Conservation (phyloP, 1,284 basidiomycete species). For the Cronartium quercuum region DNA sequence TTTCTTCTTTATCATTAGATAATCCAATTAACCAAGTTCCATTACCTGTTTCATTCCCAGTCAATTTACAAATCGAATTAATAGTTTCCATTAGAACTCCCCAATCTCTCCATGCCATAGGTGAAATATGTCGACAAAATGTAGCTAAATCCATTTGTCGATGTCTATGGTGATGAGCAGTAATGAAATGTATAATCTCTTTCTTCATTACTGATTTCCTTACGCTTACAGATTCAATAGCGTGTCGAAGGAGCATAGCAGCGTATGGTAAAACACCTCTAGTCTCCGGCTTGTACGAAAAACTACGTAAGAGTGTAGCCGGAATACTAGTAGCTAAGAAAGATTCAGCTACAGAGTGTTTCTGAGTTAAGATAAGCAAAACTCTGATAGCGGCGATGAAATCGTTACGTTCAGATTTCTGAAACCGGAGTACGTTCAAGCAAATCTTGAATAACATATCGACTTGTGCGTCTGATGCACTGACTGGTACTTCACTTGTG, state of each 20-base stretch:
- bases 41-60: conserved; percentile 59
- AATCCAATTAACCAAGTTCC: conserved; percentile 55
- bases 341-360: conserved; percentile 29
- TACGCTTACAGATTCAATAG: conserved; percentile 69
- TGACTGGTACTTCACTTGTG: background rate
- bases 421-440: conserved; percentile 27
- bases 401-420: conserved; percentile 26
- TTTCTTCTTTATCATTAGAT: conserved; percentile 23
- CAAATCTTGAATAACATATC: conserved; percentile 37
- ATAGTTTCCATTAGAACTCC: conserved; percentile 69
- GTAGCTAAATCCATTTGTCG: conserved; percentile 64
- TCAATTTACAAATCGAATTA: conserved; percentile 64
- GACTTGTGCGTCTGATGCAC: conserved; percentile 8
- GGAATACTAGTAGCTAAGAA: conserved; percentile 42
- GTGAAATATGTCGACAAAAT: conserved; percentile 69
- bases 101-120: conserved; percentile 76
- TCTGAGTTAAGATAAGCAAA: conserved; percentile 30
- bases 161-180: conserved; percentile 59
- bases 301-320: conserved; percentile 41
- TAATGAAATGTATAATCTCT: conserved; percentile 58
- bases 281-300: conserved; percentile 38
- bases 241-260: conserved; percentile 79
- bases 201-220: conserved; percentile 71
- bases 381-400: conserved; percentile 35
- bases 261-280: conserved; percentile 74